Evolutionary conservation across 2,329 filamentous ascomycete species (phyloP).

Genomic region (Stemphylium lycopersici): DNA sequence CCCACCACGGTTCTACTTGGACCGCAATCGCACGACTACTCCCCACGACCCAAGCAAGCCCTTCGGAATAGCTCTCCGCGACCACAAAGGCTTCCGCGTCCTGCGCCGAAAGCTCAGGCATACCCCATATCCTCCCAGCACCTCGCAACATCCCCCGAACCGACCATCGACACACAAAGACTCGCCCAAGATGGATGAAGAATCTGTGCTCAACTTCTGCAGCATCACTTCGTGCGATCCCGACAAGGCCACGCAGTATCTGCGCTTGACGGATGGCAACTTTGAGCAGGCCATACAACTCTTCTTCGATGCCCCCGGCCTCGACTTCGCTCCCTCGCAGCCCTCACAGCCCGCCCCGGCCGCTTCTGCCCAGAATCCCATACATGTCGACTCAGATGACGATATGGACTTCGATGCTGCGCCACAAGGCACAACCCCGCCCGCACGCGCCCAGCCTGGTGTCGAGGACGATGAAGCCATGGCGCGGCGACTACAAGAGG

Average conservation of each 20-base stretch:
- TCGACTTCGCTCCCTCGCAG: conserved; percentile 56
- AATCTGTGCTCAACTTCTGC: conserved; percentile 75
- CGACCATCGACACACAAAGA: conserved; percentile 3
- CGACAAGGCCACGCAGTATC: conserved; percentile 78
- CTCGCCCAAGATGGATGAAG: conserved; percentile 50
- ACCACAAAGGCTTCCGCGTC: background rate
- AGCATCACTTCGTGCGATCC: conserved; percentile 78
- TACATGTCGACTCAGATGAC: conserved; percentile 79
- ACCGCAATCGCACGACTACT: conserved; percentile 9
- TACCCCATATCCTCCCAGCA: background rate
- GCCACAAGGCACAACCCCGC: conserved; percentile 39
- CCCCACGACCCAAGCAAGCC: background rate
- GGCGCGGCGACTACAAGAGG: conserved; percentile 88
- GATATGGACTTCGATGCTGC: conserved; percentile 60
- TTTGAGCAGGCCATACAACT: conserved; percentile 85
- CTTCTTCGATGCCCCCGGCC: conserved; percentile 87
- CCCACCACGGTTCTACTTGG: conserved; percentile 29
- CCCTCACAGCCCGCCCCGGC: conserved; percentile 45
- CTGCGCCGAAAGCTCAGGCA: background rate
- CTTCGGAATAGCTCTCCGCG: conserved; percentile 1
- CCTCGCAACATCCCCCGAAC: background rate
- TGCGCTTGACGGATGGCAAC: conserved; percentile 83
- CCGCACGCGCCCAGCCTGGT: conserved; percentile 26
- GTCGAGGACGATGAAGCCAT: conserved; percentile 92
- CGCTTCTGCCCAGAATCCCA: conserved; percentile 59